A percentile compares a stretch with the other conserved stretches of the same genome.
These are phyloP conservation scores for Oryza meyeriana DNA, from an alignment of 176 grass and related monocot genomes.

Conservation along the genomic window DNA sequence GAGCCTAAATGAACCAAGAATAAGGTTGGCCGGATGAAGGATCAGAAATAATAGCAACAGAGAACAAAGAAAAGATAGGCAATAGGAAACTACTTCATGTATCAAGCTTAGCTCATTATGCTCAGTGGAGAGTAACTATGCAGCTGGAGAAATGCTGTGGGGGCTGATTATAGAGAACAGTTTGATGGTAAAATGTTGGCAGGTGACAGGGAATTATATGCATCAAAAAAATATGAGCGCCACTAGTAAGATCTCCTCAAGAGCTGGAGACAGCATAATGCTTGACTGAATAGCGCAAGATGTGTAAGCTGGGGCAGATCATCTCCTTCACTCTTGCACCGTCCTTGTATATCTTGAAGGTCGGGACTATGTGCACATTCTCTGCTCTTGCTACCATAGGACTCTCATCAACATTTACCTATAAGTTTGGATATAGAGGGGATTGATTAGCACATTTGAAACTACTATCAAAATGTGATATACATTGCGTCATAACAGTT, in stretches of 20 bases:
- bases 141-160: conserved; percentile 40
- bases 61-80: neutral
- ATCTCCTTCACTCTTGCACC: conserved; percentile 64
- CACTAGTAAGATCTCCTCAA: conserved; percentile 21
- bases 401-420: conserved; percentile 61
- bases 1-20: conserved; percentile 48
- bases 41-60: conserved; percentile 17
- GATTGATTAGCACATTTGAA: conserved; percentile 5
- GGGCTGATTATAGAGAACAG: conserved; percentile 35
- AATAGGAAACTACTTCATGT: conserved; percentile 41
- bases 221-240: conserved; percentile 15
- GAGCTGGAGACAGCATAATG: conserved; percentile 63
- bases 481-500: neutral
- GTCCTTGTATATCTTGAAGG: conserved; percentile 78
- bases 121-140: conserved; percentile 41
- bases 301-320: conserved; percentile 54
- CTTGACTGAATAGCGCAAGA: conserved; percentile 57
- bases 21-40: neutral
- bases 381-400: conserved; percentile 48
- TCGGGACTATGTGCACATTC: conserved; percentile 54
- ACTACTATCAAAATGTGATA: neutral
- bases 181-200: conserved; percentile 38
- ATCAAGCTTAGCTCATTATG: conserved; percentile 43
- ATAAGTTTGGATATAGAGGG: neutral
- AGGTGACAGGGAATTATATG: conserved; percentile 21